Percentiles rank a stretch among this genome's conserved stretches.
Conservation (phyloP, 1,284 basidiomycete genomes). For the Melanopsichium pennsylvanicum region DNA sequence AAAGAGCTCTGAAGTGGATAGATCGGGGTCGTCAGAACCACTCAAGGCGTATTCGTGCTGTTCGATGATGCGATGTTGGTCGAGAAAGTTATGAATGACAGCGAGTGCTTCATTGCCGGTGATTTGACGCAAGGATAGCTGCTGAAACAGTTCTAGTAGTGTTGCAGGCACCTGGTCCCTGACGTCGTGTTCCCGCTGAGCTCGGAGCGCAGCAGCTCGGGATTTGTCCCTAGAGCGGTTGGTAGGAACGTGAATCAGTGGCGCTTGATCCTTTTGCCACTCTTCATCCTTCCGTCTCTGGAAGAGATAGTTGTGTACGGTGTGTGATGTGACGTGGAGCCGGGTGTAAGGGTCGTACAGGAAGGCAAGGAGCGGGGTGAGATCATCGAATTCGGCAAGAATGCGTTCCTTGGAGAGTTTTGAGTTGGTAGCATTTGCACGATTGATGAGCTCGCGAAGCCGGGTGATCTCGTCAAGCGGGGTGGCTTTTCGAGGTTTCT, state of each 20-base stretch:
- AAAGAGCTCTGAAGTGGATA: conserved; percentile 24
- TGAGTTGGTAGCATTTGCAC: conserved; percentile 40
- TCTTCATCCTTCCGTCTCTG: conserved; percentile 22
- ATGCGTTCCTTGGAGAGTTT: conserved; percentile 35
- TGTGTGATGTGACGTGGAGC: conserved; percentile 32
- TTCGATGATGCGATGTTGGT: conserved; percentile 35
- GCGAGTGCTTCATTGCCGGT: conserved; percentile 41
- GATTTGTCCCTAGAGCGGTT: conserved; percentile 14
- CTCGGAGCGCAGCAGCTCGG: conserved; percentile 18
- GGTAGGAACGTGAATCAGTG: conserved; percentile 23
- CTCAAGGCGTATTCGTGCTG: conserved; percentile 36
- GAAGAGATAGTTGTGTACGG: conserved; percentile 24
- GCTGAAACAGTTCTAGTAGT: conserved; percentile 31
- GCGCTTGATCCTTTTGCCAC: conserved; percentile 39
- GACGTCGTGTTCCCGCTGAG: conserved; percentile 18
- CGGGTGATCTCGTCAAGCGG: conserved; percentile 42
- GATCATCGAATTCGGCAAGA: conserved; percentile 30
- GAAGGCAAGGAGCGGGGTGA: conserved; percentile 29
- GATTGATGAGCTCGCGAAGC: conserved; percentile 39
- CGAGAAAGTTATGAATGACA: conserved; percentile 32
- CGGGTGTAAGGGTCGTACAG: conserved; percentile 43
- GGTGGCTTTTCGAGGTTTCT: conserved; percentile 5
- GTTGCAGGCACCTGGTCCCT: conserved; percentile 13
- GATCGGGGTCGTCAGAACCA: conserved; percentile 10
- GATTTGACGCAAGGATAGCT: conserved; percentile 22